These are phyloP conservation scores for Buxus sempervirens DNA, from an alignment of 164 flowering plant species.

Conservation along the genomic window DNA sequence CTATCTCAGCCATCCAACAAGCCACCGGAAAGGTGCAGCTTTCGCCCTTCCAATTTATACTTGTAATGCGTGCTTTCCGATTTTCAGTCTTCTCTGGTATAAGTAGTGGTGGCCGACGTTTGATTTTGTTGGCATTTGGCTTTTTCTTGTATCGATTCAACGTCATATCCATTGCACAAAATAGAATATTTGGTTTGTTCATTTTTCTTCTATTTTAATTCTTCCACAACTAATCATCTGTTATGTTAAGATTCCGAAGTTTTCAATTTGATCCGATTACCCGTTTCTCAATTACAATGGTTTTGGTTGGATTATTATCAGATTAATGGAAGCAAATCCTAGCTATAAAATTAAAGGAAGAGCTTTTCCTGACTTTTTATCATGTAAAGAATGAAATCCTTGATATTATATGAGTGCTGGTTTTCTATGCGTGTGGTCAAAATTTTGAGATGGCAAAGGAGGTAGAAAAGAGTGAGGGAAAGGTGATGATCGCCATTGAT, in stretches of 20 bases:
- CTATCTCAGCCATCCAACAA: not conserved
- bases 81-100: conserved; percentile 22
- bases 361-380: too few species aligned
- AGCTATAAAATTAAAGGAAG: too few species aligned
- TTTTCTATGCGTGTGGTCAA: too few species aligned
- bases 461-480: conserved; percentile 31
- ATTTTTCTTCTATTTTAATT: conserved; percentile 1
- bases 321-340: too few species aligned
- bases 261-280: conserved; percentile 14
- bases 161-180: conserved; percentile 17
- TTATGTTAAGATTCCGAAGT: not conserved
- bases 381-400: too few species aligned
- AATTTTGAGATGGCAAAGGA: conserved; percentile 12
- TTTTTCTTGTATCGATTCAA: conserved; percentile 11
- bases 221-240: not conserved
- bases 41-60: not conserved
- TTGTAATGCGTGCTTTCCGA: not conserved
- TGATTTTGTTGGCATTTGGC: conserved; percentile 26
- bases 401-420: too few species aligned
- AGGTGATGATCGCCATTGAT: conserved; percentile 75
- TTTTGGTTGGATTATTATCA: not conserved
- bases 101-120: conserved; percentile 43
- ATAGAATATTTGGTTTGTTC: conserved; percentile 12
- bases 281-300: not conserved
- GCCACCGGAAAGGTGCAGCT: not conserved